Conservation (phyloP, 352 stramenopile species). For the Pythium angustatum region DNA sequence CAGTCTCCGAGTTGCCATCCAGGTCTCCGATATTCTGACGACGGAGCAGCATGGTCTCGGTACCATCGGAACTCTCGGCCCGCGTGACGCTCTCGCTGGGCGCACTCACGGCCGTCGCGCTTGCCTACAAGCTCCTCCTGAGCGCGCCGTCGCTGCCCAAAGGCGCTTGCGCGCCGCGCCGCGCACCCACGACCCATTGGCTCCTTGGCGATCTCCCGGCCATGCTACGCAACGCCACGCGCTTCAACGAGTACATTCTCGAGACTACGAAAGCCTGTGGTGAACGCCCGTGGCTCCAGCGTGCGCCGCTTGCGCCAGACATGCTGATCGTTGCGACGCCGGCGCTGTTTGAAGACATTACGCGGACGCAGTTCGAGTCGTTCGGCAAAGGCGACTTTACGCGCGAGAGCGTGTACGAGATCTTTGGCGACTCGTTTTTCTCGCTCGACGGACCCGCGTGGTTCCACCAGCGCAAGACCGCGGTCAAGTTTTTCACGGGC, state of each 20-base stretch:
- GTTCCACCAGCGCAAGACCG: constrained; percentile 27
- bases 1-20: too few species aligned
- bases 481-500: constrained; percentile 2
- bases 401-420: constrained; percentile 14
- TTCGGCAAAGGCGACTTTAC: constrained; percentile 22
- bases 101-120: not conserved
- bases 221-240: constrained; percentile 6
- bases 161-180: not conserved
- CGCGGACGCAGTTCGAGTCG: constrained; percentile 19
- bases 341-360: constrained; percentile 24
- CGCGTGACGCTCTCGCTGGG: constrained; percentile 1
- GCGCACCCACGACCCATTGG: not conserved
- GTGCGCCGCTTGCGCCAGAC: constrained; percentile 16
- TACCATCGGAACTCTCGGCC: not conserved
- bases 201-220: constrained; percentile 15
- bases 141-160: not conserved
- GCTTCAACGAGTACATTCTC: constrained; percentile 19
- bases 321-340: constrained; percentile 23
- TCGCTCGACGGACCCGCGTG: constrained; percentile 19
- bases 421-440: constrained; percentile 27
- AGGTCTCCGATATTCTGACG: too few species aligned
- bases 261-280: constrained; percentile 10
- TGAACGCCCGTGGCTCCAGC: constrained; percentile 18
- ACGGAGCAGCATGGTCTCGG: not conserved
- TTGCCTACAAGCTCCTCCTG: constrained; percentile 18